Evolutionary conservation across 345 rosid genomes (phyloP).

Genomic region (Arabis hirsuta): DNA sequence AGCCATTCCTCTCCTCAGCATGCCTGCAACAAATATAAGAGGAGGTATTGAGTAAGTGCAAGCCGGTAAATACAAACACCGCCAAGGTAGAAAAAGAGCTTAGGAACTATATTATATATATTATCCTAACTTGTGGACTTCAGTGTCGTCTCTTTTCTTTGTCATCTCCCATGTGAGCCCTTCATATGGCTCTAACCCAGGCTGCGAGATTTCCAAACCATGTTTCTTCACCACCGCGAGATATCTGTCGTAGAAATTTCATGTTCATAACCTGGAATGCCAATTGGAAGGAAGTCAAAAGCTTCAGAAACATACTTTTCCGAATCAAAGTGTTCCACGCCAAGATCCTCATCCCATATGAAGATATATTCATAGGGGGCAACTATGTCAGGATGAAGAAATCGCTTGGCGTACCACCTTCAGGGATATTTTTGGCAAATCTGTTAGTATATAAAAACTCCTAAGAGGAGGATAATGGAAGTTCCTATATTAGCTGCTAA

Average conservation of each 20-base stretch:
- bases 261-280: constrained; percentile 18
- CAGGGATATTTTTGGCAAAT: constrained; percentile 18
- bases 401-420: constrained; percentile 99
- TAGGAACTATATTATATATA: constrained; percentile 11
- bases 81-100: not conserved
- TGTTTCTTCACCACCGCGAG: constrained; percentile 74
- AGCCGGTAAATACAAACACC: constrained; percentile 1
- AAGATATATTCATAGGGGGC: constrained; percentile 88
- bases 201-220: constrained; percentile 94
- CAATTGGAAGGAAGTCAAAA: not conserved
- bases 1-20: constrained; percentile 79
- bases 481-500: constrained; percentile 41
- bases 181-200: constrained; percentile 80
- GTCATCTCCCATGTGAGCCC: constrained; percentile 97
- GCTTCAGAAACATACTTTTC: constrained; percentile 65
- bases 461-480: constrained; percentile 4
- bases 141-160: constrained; percentile 70
- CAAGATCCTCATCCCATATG: constrained; percentile 98
- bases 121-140: constrained; percentile 83
- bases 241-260: constrained; percentile 55
- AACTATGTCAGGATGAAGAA: constrained; percentile 91
- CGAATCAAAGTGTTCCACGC: constrained; percentile 77
- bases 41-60: constrained; percentile 12
- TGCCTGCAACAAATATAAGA: constrained; percentile 50
- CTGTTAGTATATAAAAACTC: constrained; percentile 17